These are phyloP conservation scores for Camelina sativa DNA, from an alignment of 345 rosid genomes.

Conservation along the genomic window DNA sequence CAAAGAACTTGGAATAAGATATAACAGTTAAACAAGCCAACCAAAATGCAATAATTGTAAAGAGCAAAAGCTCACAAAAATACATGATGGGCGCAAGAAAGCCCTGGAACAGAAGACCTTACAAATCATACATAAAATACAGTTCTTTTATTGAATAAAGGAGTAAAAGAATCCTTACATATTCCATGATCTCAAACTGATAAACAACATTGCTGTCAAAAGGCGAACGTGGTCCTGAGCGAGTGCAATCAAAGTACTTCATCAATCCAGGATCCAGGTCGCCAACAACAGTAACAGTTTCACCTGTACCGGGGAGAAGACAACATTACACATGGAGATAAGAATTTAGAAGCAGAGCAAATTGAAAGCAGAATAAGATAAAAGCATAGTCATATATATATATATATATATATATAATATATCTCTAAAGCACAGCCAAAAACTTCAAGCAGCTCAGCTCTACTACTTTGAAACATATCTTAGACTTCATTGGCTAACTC, in stretches of 20 bases:
- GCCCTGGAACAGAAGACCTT: background rate
- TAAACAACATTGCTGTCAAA: slow-evolving; percentile 92
- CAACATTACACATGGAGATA: background rate
- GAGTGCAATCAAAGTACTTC: slow-evolving; percentile 92
- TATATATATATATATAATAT: no score
- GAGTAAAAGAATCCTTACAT: slow-evolving; percentile 51
- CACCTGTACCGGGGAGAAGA: slow-evolving; percentile 56
- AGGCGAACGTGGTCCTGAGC: slow-evolving; percentile 90
- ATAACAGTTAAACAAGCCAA: background rate
- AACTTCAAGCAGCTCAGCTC: slow-evolving; percentile 1
- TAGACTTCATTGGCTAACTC: slow-evolving; percentile 1
- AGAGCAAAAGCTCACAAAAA: slow-evolving; percentile 2
- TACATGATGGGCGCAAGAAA: background rate
- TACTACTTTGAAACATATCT: background rate
- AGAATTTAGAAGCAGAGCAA: slow-evolving; percentile 1
- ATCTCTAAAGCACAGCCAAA: background rate
- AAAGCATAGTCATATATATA: background rate
- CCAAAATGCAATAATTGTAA: background rate
- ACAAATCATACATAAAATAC: background rate
- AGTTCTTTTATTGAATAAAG: background rate
- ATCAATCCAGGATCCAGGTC: slow-evolving; percentile 76
- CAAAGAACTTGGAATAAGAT: slow-evolving; percentile 3
- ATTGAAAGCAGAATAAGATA: background rate
- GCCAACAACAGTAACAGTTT: slow-evolving; percentile 89
- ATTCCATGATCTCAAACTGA: slow-evolving; percentile 98